A percentile compares a stretch with the other conserved stretches of the same genome.
phyloP scores from a whole-genome alignment of 148 eudicot genomes.

The Hydrangea macrophylla region DNA sequence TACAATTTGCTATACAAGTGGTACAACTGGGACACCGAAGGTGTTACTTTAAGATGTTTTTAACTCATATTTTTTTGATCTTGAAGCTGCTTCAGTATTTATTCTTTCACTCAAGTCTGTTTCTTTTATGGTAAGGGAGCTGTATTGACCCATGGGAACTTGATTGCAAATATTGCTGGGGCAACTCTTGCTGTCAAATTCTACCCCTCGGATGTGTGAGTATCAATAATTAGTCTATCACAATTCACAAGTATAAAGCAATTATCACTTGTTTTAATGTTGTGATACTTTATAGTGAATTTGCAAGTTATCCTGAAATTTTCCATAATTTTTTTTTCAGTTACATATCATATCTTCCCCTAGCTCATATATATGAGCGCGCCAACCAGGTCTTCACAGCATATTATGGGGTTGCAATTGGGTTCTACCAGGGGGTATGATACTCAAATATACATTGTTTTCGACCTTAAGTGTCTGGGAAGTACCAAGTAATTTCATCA shows the following conservation, averaged over 20 bases:
- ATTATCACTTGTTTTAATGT: not conserved
- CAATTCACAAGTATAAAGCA: not conserved
- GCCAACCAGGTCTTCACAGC: conserved; percentile 51
- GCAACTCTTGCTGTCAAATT: conserved; percentile 36
- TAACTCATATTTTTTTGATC: not conserved
- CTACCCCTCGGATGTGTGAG: conserved; percentile 78
- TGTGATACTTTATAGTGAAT: not conserved
- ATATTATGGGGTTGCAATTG: conserved; percentile 70
- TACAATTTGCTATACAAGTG: conserved; percentile 77
- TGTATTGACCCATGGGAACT: conserved; percentile 72
- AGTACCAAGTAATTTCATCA: not conserved
- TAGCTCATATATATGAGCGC: conserved; percentile 96
- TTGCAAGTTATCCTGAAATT: not conserved
- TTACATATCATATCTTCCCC: conserved; percentile 93
- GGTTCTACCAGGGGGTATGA: conserved; percentile 95
- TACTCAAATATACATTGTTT: conserved; percentile 12
- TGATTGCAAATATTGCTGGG: conserved; percentile 82
- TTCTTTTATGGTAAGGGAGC: conserved; percentile 53
- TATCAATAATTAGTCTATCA: conserved; percentile 8
- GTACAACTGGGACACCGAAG: conserved; percentile 91
- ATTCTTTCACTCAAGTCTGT: not conserved
- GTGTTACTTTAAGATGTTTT: conserved; percentile 31
- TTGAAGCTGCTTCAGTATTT: too few species aligned
- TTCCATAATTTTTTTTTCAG: conserved; percentile 28
- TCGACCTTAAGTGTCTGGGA: not conserved